Conservation (phyloP, 371 early-diverging fungal genomes). For the Mucor circinelloides region DNA sequence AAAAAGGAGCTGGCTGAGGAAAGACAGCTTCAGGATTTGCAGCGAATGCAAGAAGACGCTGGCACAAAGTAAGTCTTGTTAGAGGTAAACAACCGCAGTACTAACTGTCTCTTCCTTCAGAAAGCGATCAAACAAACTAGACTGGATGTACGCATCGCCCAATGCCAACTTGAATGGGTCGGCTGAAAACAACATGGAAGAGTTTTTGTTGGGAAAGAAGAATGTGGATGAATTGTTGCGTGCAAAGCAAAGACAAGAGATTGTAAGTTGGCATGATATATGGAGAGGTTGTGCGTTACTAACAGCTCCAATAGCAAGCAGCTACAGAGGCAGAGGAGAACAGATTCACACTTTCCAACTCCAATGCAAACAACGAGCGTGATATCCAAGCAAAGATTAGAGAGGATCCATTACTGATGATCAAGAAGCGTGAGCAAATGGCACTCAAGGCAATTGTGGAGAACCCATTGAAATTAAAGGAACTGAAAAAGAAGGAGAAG, state of each 20-base stretch:
- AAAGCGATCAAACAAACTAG: constrained; percentile 75
- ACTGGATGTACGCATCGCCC: constrained; percentile 95
- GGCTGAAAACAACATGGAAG: constrained; percentile 79
- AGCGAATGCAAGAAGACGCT: constrained; percentile 77
- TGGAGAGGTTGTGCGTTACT: neutral
- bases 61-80: constrained; percentile 56
- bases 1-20: constrained; percentile 92
- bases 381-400: constrained; percentile 87
- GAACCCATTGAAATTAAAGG: constrained; percentile 74
- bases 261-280: constrained; percentile 29
- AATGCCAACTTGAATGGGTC: constrained; percentile 53
- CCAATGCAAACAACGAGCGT: constrained; percentile 76
- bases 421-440: constrained; percentile 85
- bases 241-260: constrained; percentile 47
- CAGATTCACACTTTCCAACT: constrained; percentile 46
- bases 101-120: constrained; percentile 28
- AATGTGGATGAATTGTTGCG: constrained; percentile 74
- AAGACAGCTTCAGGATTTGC: constrained; percentile 83
- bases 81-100: neutral
- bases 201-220: constrained; percentile 88
- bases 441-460: constrained; percentile 76
- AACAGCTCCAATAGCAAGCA: constrained; percentile 10
- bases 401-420: constrained; percentile 91
- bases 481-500: constrained; percentile 51
- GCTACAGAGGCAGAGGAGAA: constrained; percentile 21